Base-by-base conservation (phyloP, 2,329 filamentous ascomycete species). In the Celoporthe dispersa region DNA sequence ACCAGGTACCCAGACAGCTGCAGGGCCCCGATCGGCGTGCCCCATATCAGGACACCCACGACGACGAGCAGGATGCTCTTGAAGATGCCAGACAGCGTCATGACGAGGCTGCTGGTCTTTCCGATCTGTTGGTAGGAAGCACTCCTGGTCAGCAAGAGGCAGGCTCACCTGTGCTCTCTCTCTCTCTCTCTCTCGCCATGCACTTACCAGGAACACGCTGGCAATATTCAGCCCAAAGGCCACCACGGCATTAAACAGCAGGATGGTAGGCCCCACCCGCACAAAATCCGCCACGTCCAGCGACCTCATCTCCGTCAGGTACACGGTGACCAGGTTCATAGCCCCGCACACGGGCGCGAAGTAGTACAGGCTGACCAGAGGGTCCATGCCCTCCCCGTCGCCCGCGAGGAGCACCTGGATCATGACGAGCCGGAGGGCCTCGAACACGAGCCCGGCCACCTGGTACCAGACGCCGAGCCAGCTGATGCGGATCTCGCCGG, bases 291-390 rank as follows among this genome's bases (percentile, higher is more conserved):
- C 86, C 81, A 90, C 85, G 62, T 88, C 85, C 81, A 97, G 88
- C 51, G 78, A 83, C 48, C 88, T 88, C 2, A 91, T 79, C 81
- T 97, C 93, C n/a, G 88, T 84, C 74, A 92, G 83, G 70, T 93
- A 79, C 72, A 91, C 89, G 44, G 93, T 88, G 51, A 91, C 75
- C 68, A 91, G 84, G 82, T 97, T 97, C 90, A 94, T 94, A 75
- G 91, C 81, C 64, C 92, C 92, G 81, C 93, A 97, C 64, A 94
- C 90, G 6, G 93, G 93, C 0, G 93, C 94, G 78, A 93, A 97
- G 84, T 97, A 97, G 86, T 97, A 97, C 31, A 97, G 87, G 41
- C 92, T 93, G 72, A 96, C 93, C 48, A 97, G 86, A 48, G 93
- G 93, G 77, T 96, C 92, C 93, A 97, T 96, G 84, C 93, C 93